phyloP scores from a whole-genome alignment of 2,329 filamentous ascomycete species.

The Trichophyton verrucosum region DNA sequence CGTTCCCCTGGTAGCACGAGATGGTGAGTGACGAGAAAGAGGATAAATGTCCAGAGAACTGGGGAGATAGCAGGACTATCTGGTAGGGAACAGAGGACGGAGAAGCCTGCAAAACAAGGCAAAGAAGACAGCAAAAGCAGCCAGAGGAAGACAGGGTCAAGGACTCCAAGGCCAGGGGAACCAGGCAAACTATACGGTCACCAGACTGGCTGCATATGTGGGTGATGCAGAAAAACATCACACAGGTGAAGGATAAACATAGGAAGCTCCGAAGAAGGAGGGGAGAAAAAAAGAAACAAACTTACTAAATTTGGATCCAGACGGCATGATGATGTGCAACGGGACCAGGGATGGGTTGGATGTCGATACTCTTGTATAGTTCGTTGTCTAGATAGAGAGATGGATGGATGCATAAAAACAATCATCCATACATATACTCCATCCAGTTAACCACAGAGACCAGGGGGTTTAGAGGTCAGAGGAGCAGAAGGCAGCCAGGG shows the following conservation, averaged over 20 bases:
- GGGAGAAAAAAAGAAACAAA: not conserved
- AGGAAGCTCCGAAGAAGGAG: not conserved
- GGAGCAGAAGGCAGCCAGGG: not conserved
- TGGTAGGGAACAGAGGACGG: not conserved
- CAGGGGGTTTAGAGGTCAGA: not conserved
- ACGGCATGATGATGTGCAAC: slow-evolving; percentile 4
- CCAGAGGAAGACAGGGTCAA: not conserved
- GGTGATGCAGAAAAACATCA: slow-evolving; percentile 4
- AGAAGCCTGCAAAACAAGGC: not conserved
- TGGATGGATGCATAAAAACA: not conserved
- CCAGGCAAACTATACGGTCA: slow-evolving; percentile 4
- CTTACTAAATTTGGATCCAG: not conserved
- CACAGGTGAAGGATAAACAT: not conserved
- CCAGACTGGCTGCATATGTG: slow-evolving; percentile 6
- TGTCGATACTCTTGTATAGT: not conserved
- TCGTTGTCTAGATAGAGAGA: too few relatives aligned
- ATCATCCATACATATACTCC: not conserved
- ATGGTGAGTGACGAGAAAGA: not conserved
- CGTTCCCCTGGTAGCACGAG: not conserved
- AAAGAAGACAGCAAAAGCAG: not conserved
- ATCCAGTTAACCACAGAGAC: not conserved
- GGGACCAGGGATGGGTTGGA: not conserved
- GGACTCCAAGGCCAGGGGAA: not conserved
- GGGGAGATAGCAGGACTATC: not conserved
- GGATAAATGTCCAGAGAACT: not conserved